These are phyloP conservation scores for Crithidia expoeki DNA, from an alignment of 208 protist genomes.

Conservation along the genomic window DNA sequence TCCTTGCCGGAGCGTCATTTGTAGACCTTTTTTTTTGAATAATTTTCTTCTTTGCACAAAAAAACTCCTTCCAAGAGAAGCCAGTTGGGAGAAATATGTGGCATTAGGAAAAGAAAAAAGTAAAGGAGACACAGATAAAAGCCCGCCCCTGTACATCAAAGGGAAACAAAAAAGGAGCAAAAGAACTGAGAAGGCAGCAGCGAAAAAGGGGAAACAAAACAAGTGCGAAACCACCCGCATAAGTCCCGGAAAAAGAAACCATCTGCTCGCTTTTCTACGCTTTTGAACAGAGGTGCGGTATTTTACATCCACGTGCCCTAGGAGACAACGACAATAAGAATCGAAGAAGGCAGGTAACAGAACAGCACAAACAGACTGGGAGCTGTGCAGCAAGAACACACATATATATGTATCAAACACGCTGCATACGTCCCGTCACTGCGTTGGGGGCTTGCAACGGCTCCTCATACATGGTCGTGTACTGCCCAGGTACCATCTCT, in stretches of 20 bases:
- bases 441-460: slow-evolving; percentile 78
- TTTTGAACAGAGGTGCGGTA: no score
- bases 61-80: not conserved
- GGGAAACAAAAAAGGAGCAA: not conserved
- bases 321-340: no score
- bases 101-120: slow-evolving; percentile 4
- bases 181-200: not conserved
- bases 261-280: no score
- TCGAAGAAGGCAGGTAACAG: no score
- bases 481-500: slow-evolving; percentile 86
- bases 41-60: no score
- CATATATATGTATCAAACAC: not conserved
- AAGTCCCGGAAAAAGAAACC: no score
- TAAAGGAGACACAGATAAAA: not conserved
- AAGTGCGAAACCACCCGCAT: no score
- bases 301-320: no score
- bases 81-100: not conserved
- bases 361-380: no score
- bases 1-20: no score
- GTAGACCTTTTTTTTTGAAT: no score
- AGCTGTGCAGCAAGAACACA: no score
- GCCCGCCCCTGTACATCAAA: not conserved
- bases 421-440: slow-evolving; percentile 33
- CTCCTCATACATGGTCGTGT: slow-evolving; percentile 76
- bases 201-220: not conserved